Conservation (phyloP, 75 land plant species). For the Cunninghamia lanceolata region DNA sequence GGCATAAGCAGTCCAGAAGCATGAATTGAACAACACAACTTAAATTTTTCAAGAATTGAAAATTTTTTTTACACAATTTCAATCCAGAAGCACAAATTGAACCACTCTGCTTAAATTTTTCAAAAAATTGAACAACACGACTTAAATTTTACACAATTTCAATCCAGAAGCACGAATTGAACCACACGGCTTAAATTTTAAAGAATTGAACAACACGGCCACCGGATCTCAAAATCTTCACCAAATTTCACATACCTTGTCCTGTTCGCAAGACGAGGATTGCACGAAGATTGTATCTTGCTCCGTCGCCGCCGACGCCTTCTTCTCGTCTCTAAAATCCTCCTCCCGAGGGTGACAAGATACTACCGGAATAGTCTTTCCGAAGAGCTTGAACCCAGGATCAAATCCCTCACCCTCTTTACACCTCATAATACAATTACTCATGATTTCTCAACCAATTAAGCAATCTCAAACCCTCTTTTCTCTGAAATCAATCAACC, state of each 20-base stretch:
- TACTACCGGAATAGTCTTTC: constrained; percentile 28
- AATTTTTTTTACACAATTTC: too few relatives aligned
- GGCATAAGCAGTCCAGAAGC: too few relatives aligned
- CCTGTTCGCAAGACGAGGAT: not conserved
- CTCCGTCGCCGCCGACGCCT: not conserved
- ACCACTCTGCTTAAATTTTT: too few relatives aligned
- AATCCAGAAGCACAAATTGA: too few relatives aligned
- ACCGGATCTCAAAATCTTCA: too few relatives aligned
- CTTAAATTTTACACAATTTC: too few relatives aligned
- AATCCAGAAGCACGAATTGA: too few relatives aligned
- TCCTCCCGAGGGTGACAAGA: not conserved
- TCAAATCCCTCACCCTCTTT: not conserved
- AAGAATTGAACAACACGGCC: not conserved
- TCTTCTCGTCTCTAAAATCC: not conserved
- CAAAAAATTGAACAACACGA: too few relatives aligned
- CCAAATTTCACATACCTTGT: not conserved
- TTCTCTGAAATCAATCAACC: too few relatives aligned
- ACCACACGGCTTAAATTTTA: not conserved
- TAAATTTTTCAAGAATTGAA: too few relatives aligned
- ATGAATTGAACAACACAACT: too few relatives aligned
- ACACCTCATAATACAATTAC: not conserved
- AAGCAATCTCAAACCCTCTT: too few relatives aligned
- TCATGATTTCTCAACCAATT: not conserved
- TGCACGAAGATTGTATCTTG: not conserved
- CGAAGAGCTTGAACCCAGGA: constrained; percentile 32